Base-by-base conservation (phyloP, 2,329 filamentous ascomycete genomes). In the Thielaviopsis ethacetica region DNA sequence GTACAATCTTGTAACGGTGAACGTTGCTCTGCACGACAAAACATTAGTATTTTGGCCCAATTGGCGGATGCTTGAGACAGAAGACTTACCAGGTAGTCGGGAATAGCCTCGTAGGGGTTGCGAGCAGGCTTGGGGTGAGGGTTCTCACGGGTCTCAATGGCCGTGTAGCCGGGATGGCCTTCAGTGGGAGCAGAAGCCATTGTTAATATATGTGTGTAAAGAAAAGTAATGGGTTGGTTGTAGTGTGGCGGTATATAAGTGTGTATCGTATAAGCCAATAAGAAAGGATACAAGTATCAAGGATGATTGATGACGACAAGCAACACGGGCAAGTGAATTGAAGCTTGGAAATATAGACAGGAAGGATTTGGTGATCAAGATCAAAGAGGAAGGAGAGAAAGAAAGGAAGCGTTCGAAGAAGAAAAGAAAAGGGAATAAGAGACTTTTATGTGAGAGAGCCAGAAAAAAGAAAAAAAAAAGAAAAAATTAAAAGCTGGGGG, bases 1-100 rank as follows among this genome's bases (percentile, higher is more conserved):
- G 56, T 61, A 65, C 63, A 68, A 89, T 88, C 78, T 89, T 81
- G 76, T 88, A 89, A 62, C 79, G 79, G 64, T 78, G 80, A 64
- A 88, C 78, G 68, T 82, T 82, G 72, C 74, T 78, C 60, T 61
- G 27, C 4, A 53, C n/a, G 19, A 44, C 27, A 30, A 30, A 34
- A 50, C 2, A 38, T 34, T 41, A 53, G 50, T 34, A 47, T 24
- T 19, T n/a, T 51, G 17, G 51, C 24, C 10, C 38, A 54, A 34
- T 15, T 47, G 19, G 12, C 30, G 17, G 26, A 56, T 21, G 9
- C 47, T 17, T 41, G 13, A 34, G 21, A 50, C n/a, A 12, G 17
- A 49, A 38, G 15, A 57, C 60, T 61, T 61, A 61, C 60, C 63
- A 88, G 73, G 74, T 85, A 88, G 73, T 88, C 85, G 65, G 82